Conservation (phyloP, 2,329 filamentous ascomycete species). For the Trichoderma afroharzianum region DNA sequence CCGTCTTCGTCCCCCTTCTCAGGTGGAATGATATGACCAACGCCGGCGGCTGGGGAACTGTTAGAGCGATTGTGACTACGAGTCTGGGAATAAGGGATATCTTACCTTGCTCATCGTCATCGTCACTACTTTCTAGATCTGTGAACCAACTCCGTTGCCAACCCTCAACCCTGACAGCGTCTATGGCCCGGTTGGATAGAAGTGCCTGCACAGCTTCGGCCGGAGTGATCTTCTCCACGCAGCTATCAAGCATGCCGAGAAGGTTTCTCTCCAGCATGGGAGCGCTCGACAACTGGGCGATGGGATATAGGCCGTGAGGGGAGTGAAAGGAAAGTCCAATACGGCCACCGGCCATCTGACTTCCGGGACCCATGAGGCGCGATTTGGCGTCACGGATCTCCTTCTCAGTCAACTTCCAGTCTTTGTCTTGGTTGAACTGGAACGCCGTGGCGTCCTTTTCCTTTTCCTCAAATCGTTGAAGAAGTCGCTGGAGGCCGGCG, state of each 20-base stretch:
- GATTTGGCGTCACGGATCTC: conserved; percentile 8
- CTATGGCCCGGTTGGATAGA: neutral
- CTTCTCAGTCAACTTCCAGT: conserved; percentile 5
- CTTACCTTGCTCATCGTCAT: neutral
- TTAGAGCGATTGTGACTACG: too few species aligned
- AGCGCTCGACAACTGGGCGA: neutral
- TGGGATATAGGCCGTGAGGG: conserved; percentile 5
- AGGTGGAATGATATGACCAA: too few species aligned
- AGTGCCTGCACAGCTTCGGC: conserved; percentile 2
- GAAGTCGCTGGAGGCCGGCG: conserved; percentile 13
- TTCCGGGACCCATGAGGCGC: conserved; percentile 14
- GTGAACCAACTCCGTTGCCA: too few species aligned
- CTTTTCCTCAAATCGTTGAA: conserved; percentile 7
- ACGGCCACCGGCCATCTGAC: conserved; percentile 11
- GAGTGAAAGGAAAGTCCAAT: conserved; percentile 7
- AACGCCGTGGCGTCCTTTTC: neutral
- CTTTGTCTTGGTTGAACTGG: neutral
- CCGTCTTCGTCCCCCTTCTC: too few species aligned
- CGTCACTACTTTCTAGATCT: neutral
- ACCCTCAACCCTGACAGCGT: neutral
- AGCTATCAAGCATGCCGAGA: neutral
- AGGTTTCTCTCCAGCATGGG: neutral
- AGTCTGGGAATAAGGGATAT: too few species aligned
- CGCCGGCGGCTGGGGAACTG: too few species aligned
- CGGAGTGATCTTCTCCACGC: conserved; percentile 6